Evolutionary conservation across 768 basidiomycete genomes (phyloP).

Genomic region (Amanita rubescens): DNA sequence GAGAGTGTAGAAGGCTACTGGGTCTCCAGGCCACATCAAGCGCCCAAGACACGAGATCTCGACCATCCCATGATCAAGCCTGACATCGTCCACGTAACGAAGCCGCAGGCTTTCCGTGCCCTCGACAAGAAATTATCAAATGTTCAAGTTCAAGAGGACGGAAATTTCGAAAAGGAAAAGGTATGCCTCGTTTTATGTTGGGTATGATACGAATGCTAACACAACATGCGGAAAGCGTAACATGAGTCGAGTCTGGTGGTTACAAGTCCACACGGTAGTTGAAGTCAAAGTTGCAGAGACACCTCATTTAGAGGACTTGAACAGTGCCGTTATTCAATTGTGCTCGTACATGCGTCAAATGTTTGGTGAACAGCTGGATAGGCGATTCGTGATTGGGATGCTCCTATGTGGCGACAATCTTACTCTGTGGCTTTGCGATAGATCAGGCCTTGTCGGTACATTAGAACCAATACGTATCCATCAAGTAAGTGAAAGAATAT

Average conservation of each 20-base stretch:
- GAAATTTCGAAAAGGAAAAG: no score
- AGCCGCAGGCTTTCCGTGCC: no score
- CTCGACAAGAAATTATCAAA: no score
- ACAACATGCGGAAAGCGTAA: no score
- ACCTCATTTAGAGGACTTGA: background rate
- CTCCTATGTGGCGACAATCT: conserved; percentile 7
- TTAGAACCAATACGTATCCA: conserved; percentile 8
- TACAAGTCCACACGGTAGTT: background rate
- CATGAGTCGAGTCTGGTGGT: background rate
- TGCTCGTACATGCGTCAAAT: conserved; percentile 9
- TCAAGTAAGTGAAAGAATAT: background rate
- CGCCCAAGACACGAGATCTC: no score
- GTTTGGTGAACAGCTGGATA: conserved; percentile 10
- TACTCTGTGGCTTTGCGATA: conserved; percentile 5
- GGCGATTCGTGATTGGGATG: conserved; percentile 6
- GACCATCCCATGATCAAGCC: no score
- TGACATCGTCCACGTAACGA: no score
- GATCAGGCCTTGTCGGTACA: conserved; percentile 9
- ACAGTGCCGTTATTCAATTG: background rate
- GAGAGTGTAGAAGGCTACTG: no score
- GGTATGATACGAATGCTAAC: no score
- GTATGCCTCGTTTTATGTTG: no score
- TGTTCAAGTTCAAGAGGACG: no score
- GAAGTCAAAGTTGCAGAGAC: background rate
- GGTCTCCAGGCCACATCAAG: no score